Base-by-base conservation (phyloP, 2,329 filamentous ascomycete species). In the Emmonsia crescens region DNA sequence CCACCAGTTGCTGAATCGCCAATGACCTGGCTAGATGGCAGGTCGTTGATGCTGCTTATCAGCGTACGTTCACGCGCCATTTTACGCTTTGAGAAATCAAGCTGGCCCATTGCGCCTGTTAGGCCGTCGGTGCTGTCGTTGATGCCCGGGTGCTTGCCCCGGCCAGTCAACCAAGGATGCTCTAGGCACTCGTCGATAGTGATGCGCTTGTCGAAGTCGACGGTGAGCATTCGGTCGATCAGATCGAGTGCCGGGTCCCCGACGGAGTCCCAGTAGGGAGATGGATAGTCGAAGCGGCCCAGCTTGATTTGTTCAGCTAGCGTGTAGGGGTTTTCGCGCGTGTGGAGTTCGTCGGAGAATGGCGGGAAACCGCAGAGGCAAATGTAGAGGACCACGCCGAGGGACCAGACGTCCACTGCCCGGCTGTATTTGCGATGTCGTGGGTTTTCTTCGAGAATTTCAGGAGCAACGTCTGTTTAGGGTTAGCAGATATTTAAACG, bases 311-410 rank as follows among this genome's bases (percentile, higher is more conserved):
- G 92, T 68, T 96, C 88, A 1, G 88, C 89, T 52, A 97, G 80
- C 0, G 83, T 90, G 72, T 90, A 96, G 1, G 94, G 94, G 66
- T 92, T 94, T 52, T 96, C 87, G 42, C 77, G 77, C 0, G 85
- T 86, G 75, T 87, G 89, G 0, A 97, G 84, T 75, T 99, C 94
- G 69, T 99, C 94, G 0, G 91, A 96, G 76, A 99, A 99, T 0
- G 94, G 94, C 4, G 93, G 94, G 71, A 97, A 97, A 42, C 94
- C 94, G 72, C 94, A 97, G 5, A 97, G 83, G 72, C 91, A 96
- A 68, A 97, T 97, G 76, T 97, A 99, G 29, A 99, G 81, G 3
- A 99, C 93, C 2, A 99, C 94, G n/a, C 94, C 94, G 0, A 97
- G 82, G 1, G 92, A 96, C 94, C 94, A 97, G 49, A 97, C 82